phyloP scores from a whole-genome alignment of 2,329 filamentous ascomycete species.

The Nothophoma quercina region DNA sequence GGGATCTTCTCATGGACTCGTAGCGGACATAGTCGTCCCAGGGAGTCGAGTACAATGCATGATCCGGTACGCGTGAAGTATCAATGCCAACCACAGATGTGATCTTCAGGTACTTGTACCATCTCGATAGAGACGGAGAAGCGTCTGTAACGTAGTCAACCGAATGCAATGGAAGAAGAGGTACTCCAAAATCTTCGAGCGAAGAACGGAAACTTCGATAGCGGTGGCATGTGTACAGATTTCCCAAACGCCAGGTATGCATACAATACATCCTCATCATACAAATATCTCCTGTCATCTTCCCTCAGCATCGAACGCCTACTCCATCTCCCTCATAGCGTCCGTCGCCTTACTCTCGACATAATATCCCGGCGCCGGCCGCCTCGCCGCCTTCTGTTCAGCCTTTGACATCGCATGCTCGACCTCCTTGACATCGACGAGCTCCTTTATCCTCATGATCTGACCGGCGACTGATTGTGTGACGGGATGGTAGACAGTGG shows the following conservation, averaged over 20 bases:
- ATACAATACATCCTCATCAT: background rate
- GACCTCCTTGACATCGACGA: conserved; percentile 84
- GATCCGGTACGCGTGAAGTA: too few species aligned
- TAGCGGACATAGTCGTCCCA: too few species aligned
- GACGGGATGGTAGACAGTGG: conserved; percentile 89
- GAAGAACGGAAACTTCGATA: too few species aligned
- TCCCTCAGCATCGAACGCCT: background rate
- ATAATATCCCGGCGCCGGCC: conserved; percentile 81
- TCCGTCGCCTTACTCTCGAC: conserved; percentile 65
- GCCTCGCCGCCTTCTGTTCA: conserved; percentile 75
- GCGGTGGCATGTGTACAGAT: too few species aligned
- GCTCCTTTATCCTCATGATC: conserved; percentile 92
- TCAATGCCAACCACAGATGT: too few species aligned
- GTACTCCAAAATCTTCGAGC: too few species aligned
- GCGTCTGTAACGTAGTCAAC: too few species aligned
- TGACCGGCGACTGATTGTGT: conserved; percentile 82
- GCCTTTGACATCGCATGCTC: conserved; percentile 67
- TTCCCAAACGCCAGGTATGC: background rate
- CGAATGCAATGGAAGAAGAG: too few species aligned
- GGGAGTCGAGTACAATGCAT: too few species aligned
- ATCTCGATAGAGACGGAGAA: too few species aligned
- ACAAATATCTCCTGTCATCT: background rate
- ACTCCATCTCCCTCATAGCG: conserved; percentile 27
- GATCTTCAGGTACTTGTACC: too few species aligned
- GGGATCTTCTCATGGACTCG: too few species aligned